Evolutionary conservation across 352 stramenopile species (phyloP), one percentile per base, ranked within the genome.

Genomic region (Phytophthora europaea): DNA sequence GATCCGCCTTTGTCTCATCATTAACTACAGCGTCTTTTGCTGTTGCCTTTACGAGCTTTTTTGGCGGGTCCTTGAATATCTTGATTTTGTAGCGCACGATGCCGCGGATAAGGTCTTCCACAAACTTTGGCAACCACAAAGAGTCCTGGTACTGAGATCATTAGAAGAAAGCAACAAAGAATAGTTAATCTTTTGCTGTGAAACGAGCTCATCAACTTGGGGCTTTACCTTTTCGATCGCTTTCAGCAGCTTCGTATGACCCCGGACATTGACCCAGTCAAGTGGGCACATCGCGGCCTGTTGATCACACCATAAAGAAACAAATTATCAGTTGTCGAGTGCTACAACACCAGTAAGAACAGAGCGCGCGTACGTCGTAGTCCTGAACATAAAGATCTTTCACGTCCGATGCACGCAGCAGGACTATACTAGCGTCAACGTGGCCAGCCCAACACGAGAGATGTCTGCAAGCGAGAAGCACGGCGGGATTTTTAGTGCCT

Each of bases 11-110:
- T 40, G 15, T 9, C 55, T 67, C 51, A 34, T 54, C 28, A 16
- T 60, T 60, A 12, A 22, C 28, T 12, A 40, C 28, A 26, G 59
- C 13, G 12, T 40, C 3, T 43, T 72, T 61, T 38, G 28, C 62
- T 56, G 34, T n/a, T 22, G 40, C 20, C 16, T 72, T 67, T 28
- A 55, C 70, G 15, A 16, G n/a, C 6, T 74, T 64, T 56, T 83
- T 83, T 8, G 74, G 74, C 15, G 65, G 63, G 3, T 87, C 74
- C 53, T 87, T 89, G 59, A 88, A 93, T 20, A 91, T 16, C 71
- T 92, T 90, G 75, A 91, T 92, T 63, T 91, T 92, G 84, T 93
- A 92, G 43, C 78, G 76, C 16, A 93, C 72, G 56, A 93, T 92
- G 7, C 84, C 83, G 13, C 81, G 86, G 34, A 93, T 76, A 52